A percentile compares a stretch with the other conserved stretches of the same genome.
phyloP scores from a whole-genome alignment of 108 stramenopile genomes.

The Stephanodiscus triporus region DNA sequence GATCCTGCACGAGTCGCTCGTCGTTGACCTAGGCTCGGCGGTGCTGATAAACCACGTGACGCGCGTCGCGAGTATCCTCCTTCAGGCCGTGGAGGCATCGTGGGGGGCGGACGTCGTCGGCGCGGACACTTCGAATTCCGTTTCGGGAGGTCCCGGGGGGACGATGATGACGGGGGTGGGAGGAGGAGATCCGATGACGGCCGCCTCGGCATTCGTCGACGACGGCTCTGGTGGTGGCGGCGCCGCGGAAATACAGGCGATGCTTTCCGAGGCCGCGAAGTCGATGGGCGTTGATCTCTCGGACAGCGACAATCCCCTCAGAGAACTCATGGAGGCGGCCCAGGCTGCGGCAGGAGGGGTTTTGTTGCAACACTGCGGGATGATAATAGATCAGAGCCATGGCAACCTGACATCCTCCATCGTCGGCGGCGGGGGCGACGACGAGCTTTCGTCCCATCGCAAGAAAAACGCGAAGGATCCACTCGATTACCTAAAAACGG shows the following conservation, averaged over 20 bases:
- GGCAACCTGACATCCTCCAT: background rate
- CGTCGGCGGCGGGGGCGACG: conserved; percentile 4
- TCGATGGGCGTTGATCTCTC: conserved; percentile 42
- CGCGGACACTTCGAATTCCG: too few relatives aligned
- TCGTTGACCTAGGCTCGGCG: conserved; percentile 49
- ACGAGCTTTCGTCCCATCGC: conserved; percentile 28
- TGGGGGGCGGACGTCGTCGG: conserved; percentile 14
- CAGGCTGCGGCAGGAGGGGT: background rate
- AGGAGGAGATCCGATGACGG: conserved; percentile 9
- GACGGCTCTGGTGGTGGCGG: conserved; percentile 52
- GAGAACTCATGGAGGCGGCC: conserved; percentile 38
- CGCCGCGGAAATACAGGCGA: conserved; percentile 62
- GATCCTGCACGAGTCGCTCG: conserved; percentile 57
- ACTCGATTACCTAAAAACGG: conserved; percentile 67
- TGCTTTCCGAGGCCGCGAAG: conserved; percentile 52
- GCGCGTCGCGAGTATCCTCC: conserved; percentile 68
- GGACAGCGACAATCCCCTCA: conserved; percentile 34
- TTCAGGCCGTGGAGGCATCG: conserved; percentile 72
- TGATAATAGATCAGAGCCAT: background rate
- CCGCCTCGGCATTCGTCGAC: conserved; percentile 14
- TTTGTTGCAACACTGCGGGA: too few relatives aligned
- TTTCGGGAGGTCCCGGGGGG: background rate
- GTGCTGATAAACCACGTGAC: conserved; percentile 58
- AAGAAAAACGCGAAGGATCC: conserved; percentile 62
- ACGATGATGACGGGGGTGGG: background rate